Conservation (phyloP, 345 rosid genomes). For the Populus pruinosa region DNA sequence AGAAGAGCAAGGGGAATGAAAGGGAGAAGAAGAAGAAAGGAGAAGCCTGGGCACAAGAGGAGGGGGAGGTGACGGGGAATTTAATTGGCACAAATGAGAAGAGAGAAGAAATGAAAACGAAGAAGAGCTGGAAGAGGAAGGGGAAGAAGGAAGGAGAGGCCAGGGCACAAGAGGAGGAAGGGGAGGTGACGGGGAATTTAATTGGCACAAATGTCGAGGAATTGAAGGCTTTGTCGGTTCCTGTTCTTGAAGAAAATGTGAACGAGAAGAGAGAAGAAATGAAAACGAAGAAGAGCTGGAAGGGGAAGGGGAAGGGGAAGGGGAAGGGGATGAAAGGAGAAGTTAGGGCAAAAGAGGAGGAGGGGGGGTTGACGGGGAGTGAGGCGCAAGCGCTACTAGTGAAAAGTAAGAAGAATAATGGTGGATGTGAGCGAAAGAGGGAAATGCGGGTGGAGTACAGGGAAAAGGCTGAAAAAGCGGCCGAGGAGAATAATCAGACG, state of each 20-base stretch:
- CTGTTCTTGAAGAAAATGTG: background rate
- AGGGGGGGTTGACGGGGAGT: background rate
- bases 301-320: background rate
- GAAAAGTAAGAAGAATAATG: slow-evolving; percentile 5
- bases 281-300: background rate
- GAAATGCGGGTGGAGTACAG: background rate
- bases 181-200: background rate
- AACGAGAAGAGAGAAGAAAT: background rate
- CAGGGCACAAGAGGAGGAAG: background rate
- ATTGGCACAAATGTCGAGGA: background rate
- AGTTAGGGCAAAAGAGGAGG: background rate
- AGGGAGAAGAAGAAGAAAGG: background rate
- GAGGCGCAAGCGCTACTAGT: background rate
- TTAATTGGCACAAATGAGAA: background rate
- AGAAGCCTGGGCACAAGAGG: background rate
- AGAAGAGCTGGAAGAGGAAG: background rate
- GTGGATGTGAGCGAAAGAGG: background rate
- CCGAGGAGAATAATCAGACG: slow-evolving; percentile 3
- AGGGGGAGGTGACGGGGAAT: background rate
- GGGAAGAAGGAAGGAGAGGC: background rate
- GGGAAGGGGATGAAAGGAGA: background rate
- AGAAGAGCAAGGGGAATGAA: background rate
- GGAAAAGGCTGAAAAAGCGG: background rate
- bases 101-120: background rate
- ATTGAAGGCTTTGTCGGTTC: background rate